phyloP scores from a whole-genome alignment of 768 basidiomycete species.

The Russula sp. region DNA sequence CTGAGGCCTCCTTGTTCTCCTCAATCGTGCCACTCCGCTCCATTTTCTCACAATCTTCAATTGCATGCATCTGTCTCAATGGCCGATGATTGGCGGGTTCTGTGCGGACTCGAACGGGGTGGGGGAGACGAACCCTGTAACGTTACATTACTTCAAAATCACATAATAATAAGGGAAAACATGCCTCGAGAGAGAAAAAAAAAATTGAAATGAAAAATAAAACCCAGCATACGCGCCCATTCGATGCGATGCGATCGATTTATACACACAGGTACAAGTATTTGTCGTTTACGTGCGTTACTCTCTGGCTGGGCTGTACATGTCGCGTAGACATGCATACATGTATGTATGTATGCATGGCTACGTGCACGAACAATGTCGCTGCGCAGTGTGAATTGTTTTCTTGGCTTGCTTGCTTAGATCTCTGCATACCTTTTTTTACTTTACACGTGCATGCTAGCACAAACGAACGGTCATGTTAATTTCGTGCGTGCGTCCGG shows the following conservation, averaged over 20 bases:
- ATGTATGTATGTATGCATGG: too few relatives aligned
- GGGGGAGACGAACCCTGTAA: not conserved
- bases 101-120: not conserved
- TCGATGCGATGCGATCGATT: not conserved
- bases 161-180: not conserved
- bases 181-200: not conserved
- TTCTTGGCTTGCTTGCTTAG: too few relatives aligned
- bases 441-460: too few relatives aligned
- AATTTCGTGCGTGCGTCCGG: not conserved
- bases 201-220: not conserved
- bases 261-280: too few relatives aligned
- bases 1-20: not conserved
- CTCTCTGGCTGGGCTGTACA: too few relatives aligned
- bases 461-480: too few relatives aligned
- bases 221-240: not conserved
- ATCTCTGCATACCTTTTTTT: too few relatives aligned
- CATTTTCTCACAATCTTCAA: not conserved
- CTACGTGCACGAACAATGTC: too few relatives aligned
- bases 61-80: not conserved
- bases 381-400: too few relatives aligned
- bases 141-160: slow-evolving; percentile 5
- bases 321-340: not conserved
- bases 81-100: not conserved
- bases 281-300: too few relatives aligned
- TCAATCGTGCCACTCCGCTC: not conserved